Evolutionary conservation across 768 basidiomycete species (phyloP).

Genomic region (Boletus barrowsii): DNA sequence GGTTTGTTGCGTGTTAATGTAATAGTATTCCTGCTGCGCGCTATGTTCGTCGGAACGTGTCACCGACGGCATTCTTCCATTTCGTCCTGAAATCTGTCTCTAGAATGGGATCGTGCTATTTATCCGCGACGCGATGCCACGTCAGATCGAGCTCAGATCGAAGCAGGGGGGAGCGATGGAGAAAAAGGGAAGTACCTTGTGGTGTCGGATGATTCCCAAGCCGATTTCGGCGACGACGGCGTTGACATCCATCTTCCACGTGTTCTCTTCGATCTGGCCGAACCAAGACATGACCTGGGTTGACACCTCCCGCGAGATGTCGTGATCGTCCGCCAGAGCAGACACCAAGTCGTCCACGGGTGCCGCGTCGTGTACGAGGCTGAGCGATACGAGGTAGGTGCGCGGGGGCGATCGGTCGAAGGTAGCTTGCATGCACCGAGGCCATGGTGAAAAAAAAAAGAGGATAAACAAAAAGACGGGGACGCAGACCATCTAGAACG

Average conservation of each 20-base stretch:
- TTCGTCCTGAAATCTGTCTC: conserved; percentile 53
- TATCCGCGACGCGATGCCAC: neutral
- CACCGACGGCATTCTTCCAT: conserved; percentile 78
- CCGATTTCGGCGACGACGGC: conserved; percentile 74
- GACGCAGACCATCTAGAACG: conserved; percentile 55
- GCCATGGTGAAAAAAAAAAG: neutral
- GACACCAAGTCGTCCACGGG: conserved; percentile 57
- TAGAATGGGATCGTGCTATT: conserved; percentile 57
- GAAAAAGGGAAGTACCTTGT: conserved; percentile 43
- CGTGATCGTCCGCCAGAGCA: conserved; percentile 69
- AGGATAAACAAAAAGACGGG: no score
- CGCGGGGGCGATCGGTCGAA: conserved; percentile 67
- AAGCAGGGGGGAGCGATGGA: neutral
- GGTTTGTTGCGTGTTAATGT: no score
- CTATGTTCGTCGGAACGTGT: conserved; percentile 47
- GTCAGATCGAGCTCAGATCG: neutral
- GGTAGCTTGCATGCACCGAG: conserved; percentile 43
- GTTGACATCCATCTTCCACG: conserved; percentile 65
- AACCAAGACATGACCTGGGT: conserved; percentile 82
- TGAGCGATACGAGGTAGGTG: conserved; percentile 65
- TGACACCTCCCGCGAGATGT: conserved; percentile 58
- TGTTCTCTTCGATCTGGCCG: conserved; percentile 51
- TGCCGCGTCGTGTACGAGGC: conserved; percentile 49
- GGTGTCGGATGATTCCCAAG: conserved; percentile 61
- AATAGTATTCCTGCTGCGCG: no score